Evolutionary conservation across 75 land plant species (phyloP), one percentile per base, ranked within the genome.

Genomic region (Sequoia sempervirens): DNA sequence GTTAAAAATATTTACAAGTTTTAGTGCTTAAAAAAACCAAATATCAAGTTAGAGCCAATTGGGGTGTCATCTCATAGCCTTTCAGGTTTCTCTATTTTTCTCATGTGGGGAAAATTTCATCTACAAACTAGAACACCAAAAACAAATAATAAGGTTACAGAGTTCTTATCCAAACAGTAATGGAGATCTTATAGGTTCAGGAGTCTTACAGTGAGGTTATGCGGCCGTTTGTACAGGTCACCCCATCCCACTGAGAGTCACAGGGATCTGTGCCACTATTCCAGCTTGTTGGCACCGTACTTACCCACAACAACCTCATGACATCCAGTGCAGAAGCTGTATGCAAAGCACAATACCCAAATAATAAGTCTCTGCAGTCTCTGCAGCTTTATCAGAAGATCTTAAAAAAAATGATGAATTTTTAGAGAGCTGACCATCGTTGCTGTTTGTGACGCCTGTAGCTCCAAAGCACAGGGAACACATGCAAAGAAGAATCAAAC

Each of bases 191-290:
- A 45, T 45, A 45, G 0, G 5, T 7, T 45, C 47, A 5, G 47
- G 47, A 45, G 4, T 5, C 82, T 47, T 10, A 81, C 61, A 81
- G 36, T 14, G 28, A 36, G 26, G 11, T 41, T 41, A 82, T 28
- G 34, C 38, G 12, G 12, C 20, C 75, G 36, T 12, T 30, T 58
- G 43, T 64, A 74, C 73, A 82, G 83, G 13, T 66, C 2, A 82
- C 32, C 30, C 83, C 73, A 58, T 68, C 83, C 83, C 83, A 64
- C 30, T 30, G 32, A 37, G 75, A 4, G 23, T 79, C 83, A 36
- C 83, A 82, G 10, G 83, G 83, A 64, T 82, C 83, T 9, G n/a
- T 3, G 5, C 73, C 73, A 10, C 8, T 38, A 54, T 4, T 54
- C 83, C 83, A 82, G 54, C 1, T 64, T 34, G 40, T 1, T 36